These are phyloP conservation scores for Prinsepia uniflora DNA, from an alignment of 306 rosid species.

Conservation along the genomic window DNA sequence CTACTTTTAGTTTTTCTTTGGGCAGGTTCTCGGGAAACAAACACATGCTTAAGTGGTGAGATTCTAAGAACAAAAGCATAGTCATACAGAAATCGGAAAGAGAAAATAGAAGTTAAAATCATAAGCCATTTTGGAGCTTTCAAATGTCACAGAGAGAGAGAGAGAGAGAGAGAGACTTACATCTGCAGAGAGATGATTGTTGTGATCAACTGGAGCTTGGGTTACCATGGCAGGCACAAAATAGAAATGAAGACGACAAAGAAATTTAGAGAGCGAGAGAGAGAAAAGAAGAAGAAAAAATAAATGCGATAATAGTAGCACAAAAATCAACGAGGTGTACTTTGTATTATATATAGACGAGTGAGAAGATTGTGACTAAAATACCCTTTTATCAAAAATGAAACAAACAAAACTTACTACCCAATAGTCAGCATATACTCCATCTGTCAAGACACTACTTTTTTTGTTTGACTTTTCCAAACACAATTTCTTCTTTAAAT, in stretches of 20 bases:
- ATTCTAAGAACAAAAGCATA: neutral
- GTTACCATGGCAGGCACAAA: slow-evolving; percentile 35
- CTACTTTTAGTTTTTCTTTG: neutral
- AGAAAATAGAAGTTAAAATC: neutral
- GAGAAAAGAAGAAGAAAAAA: neutral
- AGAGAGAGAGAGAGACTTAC: slow-evolving; percentile 32
- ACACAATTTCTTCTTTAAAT: neutral
- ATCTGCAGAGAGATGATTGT: neutral
- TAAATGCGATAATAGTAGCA: neutral
- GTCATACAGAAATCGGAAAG: neutral
- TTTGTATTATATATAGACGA: neutral
- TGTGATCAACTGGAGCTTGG: slow-evolving; percentile 24
- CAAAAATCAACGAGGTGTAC: neutral
- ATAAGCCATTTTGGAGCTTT: neutral
- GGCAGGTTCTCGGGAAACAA: slow-evolving; percentile 2
- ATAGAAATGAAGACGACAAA: neutral
- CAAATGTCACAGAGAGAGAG: neutral
- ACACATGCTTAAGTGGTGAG: neutral
- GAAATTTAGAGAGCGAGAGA: neutral
- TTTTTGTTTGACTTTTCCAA: slow-evolving; percentile 13
- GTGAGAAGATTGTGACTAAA: neutral
- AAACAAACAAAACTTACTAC: no score
- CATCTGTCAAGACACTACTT: neutral
- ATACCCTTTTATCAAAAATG: neutral
- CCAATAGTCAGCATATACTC: no score